These are phyloP conservation scores for Diospyros kaki DNA, from an alignment of 148 eudicot genomes.

Conservation along the genomic window DNA sequence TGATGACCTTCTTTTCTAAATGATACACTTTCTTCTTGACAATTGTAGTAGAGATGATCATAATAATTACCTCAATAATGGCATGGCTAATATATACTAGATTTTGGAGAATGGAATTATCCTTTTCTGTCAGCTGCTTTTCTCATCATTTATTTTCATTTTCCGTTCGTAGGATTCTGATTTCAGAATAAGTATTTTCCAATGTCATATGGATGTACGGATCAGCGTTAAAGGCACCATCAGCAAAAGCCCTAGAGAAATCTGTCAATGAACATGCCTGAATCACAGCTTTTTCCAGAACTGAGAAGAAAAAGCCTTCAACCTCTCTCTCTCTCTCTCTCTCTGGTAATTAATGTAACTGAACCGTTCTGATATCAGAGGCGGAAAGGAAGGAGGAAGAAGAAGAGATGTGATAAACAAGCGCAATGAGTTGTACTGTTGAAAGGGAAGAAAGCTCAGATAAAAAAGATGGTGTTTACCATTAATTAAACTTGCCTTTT, in stretches of 20 bases:
- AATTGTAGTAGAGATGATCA: background rate
- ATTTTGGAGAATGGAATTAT: background rate
- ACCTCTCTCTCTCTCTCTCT: constrained; percentile 5
- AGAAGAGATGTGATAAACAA: constrained; percentile 1
- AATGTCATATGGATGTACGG: constrained; percentile 21
- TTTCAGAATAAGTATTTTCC: background rate
- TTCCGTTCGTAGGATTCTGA: background rate
- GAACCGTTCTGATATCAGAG: constrained; percentile 20
- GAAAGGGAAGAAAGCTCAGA: background rate
- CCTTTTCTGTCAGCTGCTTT: background rate
- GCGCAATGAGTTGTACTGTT: constrained; percentile 10
- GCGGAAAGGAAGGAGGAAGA: constrained; percentile 14
- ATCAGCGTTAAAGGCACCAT: constrained; percentile 25
- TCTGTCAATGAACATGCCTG: constrained; percentile 17
- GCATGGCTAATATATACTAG: constrained; percentile 11
- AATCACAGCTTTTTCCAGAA: constrained; percentile 22
- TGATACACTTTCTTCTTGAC: constrained; percentile 24
- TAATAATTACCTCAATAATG: constrained; percentile 22
- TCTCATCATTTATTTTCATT: background rate
- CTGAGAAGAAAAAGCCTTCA: constrained; percentile 16
- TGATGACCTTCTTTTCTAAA: constrained; percentile 18
- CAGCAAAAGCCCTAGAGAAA: constrained; percentile 24
- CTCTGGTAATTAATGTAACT: constrained; percentile 23
- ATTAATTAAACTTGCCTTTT: background rate
- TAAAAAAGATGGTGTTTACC: background rate